Base-by-base conservation (phyloP, 345 rosid species). In the Murraya paniculata region DNA sequence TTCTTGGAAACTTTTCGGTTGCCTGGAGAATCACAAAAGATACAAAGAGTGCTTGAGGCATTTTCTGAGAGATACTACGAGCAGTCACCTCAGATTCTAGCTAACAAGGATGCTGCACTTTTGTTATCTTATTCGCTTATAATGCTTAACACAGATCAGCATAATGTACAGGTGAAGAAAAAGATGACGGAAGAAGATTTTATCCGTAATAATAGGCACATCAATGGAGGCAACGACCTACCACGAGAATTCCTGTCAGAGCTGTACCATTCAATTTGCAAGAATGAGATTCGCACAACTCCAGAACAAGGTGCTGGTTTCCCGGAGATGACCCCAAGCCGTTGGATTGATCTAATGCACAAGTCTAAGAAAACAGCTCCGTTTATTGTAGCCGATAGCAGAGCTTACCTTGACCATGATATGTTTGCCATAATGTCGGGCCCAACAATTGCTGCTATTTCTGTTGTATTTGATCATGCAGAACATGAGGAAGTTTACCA, bases 381-480 rank as follows among this genome's bases (percentile, higher is more conserved):
- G 1, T 94, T 85, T 78, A 90, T 94, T 79, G 64, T 90, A 67
- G 88, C 95, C 60, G 91, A 96, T 86, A 91, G 95, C 72, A 84
- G 84, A 85, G 90, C 98, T 77, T 86, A 91, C 87, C 98, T 94
- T 78, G 99, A 96, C 77, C 97, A 94, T 80, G 99, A 96, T 75
- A 94, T 96, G 98, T 94, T 96, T 85, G 99, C 98, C 58, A 92
- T 90, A 78, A 94, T 96, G 97, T 94, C 99, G 53, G 98, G 99
- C 84, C 99, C 99, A 68, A 92, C 99, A 65, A 94, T 96, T 81
- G 99, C 99, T 80, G 98, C 99, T 69, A 92, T 96, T 81, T 94
- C 98, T 56, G 99, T 96, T 73, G 97, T 96, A 72, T 96, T 96
- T 86, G 99, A 96, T 87, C 97, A 96, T 86, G 98, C 98, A 50